Evolutionary conservation across 352 stramenopile species (phyloP), one percentile per base, ranked within the genome.

Genomic region (Pythium rhizo-oryzae): DNA sequence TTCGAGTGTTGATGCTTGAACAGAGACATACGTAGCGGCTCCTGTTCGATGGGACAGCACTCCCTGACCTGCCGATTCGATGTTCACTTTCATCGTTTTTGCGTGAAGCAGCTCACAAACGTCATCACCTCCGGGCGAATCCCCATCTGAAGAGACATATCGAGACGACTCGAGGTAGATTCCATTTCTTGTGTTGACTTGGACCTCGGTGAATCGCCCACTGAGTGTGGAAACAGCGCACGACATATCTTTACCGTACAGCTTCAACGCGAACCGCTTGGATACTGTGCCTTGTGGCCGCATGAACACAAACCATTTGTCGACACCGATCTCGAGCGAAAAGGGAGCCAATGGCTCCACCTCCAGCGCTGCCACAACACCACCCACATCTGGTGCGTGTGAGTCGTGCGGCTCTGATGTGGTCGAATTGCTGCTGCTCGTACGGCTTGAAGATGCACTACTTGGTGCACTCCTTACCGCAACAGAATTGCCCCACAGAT

Each of bases 281-380:
- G 77, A 79, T 23, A 63, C 23, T 12, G 78, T 84, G 9, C 43
- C 43, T 15, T 83, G 76, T 6, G 85, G 81, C 28, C 82, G 74
- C 49, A 90, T 79, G 65, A 84, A 91, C 15, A 86, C 53, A 59
- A 80, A 91, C 77, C 81, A 88, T 23, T 75, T 71, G 12, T 85
- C 71, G 16, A 91, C 62, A 1, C 58, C 62, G 28, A 93, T 55
- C 52, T 86, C 74, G 1, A 90, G 47, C 8, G 62, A 75, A 46
- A 85, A 83, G 5, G 65, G 67, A 23, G 62, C 47, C 4, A 47
- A 23, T 5, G 46, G 60, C 11, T 68, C 43, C 4, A 28, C 30
- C 44, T 58, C 59, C 23, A 61, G 0, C 2, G 53, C 51, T 28
- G 35, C 16, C 2, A 53, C 44, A 15, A 54, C 25, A 6, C n/a